These are phyloP conservation scores for Taphrina communis DNA, from an alignment of 1,139 yeast genomes.

Conservation along the genomic window DNA sequence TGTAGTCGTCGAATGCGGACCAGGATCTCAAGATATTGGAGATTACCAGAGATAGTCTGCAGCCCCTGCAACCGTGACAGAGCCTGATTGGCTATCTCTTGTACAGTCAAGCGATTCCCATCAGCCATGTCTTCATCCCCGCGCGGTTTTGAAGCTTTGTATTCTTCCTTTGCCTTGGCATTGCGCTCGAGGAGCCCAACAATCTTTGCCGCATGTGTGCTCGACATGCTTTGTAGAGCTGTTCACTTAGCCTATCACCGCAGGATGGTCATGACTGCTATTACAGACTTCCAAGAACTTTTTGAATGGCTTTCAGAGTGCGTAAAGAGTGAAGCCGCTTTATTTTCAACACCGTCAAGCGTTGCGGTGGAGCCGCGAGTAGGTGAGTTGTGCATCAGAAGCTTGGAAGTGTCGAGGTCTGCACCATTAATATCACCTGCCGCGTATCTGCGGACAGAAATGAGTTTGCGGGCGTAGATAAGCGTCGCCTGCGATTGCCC, in stretches of 20 bases:
- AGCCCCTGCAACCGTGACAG: not conserved
- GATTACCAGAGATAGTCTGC: not conserved
- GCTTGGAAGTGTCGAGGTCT: too few relatives aligned
- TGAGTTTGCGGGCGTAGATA: not conserved
- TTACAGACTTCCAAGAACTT: too few relatives aligned
- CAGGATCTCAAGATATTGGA: not conserved
- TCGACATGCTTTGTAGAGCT: not conserved
- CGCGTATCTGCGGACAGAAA: not conserved
- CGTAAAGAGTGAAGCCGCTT: too few relatives aligned
- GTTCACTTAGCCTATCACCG: not conserved
- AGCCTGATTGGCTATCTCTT: not conserved
- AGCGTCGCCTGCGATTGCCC: slow-evolving; percentile 1
- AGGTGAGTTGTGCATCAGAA: not conserved
- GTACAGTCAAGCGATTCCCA: not conserved
- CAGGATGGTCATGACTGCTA: not conserved
- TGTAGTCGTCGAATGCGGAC: not conserved
- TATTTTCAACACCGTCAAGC: not conserved
- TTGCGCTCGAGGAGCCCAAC: slow-evolving; percentile 2
- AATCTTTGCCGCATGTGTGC: not conserved
- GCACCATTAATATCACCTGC: too few relatives aligned
- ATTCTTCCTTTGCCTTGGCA: not conserved
- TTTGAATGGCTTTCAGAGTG: too few relatives aligned
- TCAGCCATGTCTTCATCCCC: not conserved
- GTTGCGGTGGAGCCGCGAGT: slow-evolving; percentile 3
- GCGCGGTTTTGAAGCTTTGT: not conserved